Base-by-base conservation (phyloP, 1,284 basidiomycete species). In the Cystobasidium sp. region DNA sequence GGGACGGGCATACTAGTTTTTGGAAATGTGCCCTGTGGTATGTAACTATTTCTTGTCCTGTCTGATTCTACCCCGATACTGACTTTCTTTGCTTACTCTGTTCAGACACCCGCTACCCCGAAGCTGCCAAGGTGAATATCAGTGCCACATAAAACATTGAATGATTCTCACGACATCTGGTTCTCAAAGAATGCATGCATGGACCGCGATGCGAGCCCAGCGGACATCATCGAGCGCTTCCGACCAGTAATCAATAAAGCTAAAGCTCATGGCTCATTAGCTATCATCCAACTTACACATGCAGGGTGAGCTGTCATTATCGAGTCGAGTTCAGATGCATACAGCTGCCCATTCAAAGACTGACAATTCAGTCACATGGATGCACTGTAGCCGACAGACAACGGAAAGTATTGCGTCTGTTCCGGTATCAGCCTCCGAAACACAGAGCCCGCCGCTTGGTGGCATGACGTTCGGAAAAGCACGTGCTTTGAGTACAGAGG, bases 271-370 rank as follows among this genome's bases (percentile, higher is more conserved):
- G 84, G 84, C 31, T 81, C 81, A 2, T 78, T 85, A 51, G 80
- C 81, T 46, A 81, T 85, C 56, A 83, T 81, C 0, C 85, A 85
- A 79, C 75, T 85, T 24, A 83, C 82, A 20, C 84, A 85, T 78
- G 83, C 82, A 1, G 84, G 84, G 67, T 68, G 43, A 31, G 67
- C 37, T 61, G 9, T 3, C 1, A 16, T 61, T 43, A 51, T 14
- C 16, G 14, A 51, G 14, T 16, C 47, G 16, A 20, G 3, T 18
- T 61, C 37, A 39, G 5, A 1, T 9, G 14, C 39, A 8, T 12
- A 31, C 8, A 10, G n/a, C 22, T 56, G 22, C 24, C 2, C 20
- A 37, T 2, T 56, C 22, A 61, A 22, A 1, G 14, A 22, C 39
- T 84, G 74, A 80, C 79, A 18, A 37, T 78, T 24, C 55, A 78